Conservation (phyloP, 768 basidiomycete species). For the Cyathus striatus region DNA sequence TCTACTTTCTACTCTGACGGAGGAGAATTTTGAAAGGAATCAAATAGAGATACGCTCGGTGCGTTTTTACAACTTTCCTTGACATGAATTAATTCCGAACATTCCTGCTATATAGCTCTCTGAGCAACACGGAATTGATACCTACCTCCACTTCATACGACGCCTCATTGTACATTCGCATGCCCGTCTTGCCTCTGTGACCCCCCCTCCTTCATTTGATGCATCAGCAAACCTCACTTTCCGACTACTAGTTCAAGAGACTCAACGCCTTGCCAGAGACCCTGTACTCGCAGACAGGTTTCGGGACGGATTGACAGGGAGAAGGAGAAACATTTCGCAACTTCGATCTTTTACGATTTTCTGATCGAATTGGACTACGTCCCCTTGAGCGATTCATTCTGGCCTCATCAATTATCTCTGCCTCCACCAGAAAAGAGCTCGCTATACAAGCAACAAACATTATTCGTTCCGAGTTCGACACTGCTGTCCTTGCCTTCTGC, state of each 20-base stretch:
- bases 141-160: slow-evolving; percentile 96
- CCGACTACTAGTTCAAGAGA: slow-evolving; percentile 83
- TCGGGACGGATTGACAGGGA: slow-evolving; percentile 87
- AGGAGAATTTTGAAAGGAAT: slow-evolving; percentile 95
- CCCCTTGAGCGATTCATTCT: slow-evolving; percentile 78
- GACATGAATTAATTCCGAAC: slow-evolving; percentile 4
- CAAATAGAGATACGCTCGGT: slow-evolving; percentile 94
- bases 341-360: slow-evolving; percentile 80
- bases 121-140: slow-evolving; percentile 95
- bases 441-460: slow-evolving; percentile 62
- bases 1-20: slow-evolving; percentile 90
- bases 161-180: slow-evolving; percentile 90
- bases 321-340: slow-evolving; percentile 80
- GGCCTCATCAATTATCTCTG: slow-evolving; percentile 66
- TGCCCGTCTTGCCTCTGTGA: slow-evolving; percentile 55
- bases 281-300: slow-evolving; percentile 88
- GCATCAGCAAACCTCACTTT: slow-evolving; percentile 77
- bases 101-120: slow-evolving; percentile 59
- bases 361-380: slow-evolving; percentile 74
- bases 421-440: slow-evolving; percentile 49
- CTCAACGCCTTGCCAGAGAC: slow-evolving; percentile 84
- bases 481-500: slow-evolving; percentile 68
- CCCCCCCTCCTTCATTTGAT: slow-evolving; percentile 63
- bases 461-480: slow-evolving; percentile 76
- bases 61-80: slow-evolving; percentile 19